A percentile compares a stretch with the other conserved stretches of the same genome.
Evolutionary conservation across 768 basidiomycete genomes (phyloP).

Genomic region (Boletus subparvulus): DNA sequence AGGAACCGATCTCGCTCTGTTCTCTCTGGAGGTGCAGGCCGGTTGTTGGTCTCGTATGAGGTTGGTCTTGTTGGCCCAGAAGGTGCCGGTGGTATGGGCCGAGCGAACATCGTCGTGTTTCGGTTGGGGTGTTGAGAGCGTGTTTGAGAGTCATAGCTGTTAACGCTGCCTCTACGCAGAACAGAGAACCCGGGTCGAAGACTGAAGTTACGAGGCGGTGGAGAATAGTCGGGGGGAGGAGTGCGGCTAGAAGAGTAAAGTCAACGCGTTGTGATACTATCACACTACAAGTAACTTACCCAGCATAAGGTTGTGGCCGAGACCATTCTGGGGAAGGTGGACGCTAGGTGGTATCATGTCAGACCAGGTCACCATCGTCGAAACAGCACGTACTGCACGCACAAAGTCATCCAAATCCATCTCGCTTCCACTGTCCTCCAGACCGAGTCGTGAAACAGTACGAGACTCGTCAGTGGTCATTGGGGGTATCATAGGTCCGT

Average conservation of each 20-base stretch:
- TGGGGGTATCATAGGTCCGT: conserved; percentile 1
- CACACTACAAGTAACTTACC: conserved; percentile 11
- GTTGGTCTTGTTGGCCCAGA: conserved; percentile 10
- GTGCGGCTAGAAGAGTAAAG: conserved; percentile 16
- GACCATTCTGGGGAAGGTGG: conserved; percentile 28
- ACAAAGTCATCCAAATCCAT: conserved; percentile 27
- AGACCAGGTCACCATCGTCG: not conserved
- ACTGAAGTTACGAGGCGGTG: conserved; percentile 17
- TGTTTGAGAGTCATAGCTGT: conserved; percentile 2
- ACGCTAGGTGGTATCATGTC: conserved; percentile 14
- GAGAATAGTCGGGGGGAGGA: conserved; percentile 23
- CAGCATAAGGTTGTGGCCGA: conserved; percentile 27
- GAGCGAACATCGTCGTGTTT: conserved; percentile 7
- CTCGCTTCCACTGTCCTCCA: conserved; percentile 29
- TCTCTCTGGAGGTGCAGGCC: conserved; percentile 14
- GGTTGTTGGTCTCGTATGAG: conserved; percentile 16
- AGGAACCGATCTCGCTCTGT: conserved; percentile 26
- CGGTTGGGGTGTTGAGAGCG: conserved; percentile 14
- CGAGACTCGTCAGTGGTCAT: conserved; percentile 11
- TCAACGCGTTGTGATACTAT: conserved; percentile 1
- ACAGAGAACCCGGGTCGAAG: conserved; percentile 16
- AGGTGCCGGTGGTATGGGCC: conserved; percentile 7
- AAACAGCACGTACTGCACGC: conserved; percentile 10
- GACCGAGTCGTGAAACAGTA: conserved; percentile 8
- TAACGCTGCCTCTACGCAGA: conserved; percentile 12